These are phyloP conservation scores for Tirmania nivea DNA, from an alignment of 495 filamentous ascomycete species.

Conservation along the genomic window DNA sequence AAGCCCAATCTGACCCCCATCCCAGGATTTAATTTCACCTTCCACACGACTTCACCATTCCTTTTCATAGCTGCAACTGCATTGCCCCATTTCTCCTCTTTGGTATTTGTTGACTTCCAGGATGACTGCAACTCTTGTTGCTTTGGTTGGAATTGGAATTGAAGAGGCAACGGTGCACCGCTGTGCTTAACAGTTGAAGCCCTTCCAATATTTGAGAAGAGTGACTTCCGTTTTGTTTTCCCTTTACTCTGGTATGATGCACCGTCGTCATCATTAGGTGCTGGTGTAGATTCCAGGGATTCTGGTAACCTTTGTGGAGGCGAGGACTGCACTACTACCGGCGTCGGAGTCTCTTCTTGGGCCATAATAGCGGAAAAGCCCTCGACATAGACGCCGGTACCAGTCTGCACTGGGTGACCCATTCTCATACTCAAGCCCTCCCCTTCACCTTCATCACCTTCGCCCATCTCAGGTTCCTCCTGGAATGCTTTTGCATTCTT, in stretches of 20 bases:
- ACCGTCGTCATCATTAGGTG: background rate
- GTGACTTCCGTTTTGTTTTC: background rate
- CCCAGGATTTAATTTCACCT: conserved; percentile 34
- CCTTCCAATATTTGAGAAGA: background rate
- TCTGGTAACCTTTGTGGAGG: background rate
- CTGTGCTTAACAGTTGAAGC: background rate
- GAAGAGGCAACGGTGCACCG: background rate
- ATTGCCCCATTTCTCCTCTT: conserved; percentile 25
- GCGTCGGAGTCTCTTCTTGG: conserved; percentile 1
- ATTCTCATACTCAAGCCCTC: background rate
- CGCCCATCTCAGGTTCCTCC: background rate
- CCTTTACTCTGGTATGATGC: background rate
- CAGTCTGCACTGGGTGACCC: background rate
- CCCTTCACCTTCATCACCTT: conserved; percentile 8
- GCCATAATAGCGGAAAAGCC: background rate
- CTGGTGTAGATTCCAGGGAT: background rate
- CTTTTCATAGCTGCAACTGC: conserved; percentile 31
- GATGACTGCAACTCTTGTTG: background rate
- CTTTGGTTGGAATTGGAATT: conserved; percentile 4
- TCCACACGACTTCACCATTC: conserved; percentile 40
- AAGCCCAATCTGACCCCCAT: conserved; percentile 33
- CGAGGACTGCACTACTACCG: background rate
- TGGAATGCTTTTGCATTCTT: background rate
- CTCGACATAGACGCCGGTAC: background rate
- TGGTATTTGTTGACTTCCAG: conserved; percentile 8